A percentile compares a stretch with the other conserved stretches of the same genome.
These are phyloP conservation scores for Chrysoporthe deuterocubensis DNA, from an alignment of 2,329 filamentous ascomycete species.

Conservation along the genomic window DNA sequence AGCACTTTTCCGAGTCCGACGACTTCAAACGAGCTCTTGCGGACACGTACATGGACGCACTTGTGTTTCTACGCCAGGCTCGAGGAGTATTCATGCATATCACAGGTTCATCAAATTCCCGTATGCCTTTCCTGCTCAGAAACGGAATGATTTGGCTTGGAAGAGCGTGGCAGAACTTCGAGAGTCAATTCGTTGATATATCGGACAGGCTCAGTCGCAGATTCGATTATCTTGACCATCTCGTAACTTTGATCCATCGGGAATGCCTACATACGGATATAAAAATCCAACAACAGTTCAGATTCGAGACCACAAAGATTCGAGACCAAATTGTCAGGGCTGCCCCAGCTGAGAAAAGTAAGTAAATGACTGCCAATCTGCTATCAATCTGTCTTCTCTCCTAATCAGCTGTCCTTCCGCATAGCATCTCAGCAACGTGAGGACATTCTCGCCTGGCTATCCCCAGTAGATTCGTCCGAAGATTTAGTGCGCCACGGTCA, in stretches of 20 bases:
- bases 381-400: neutral
- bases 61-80: neutral
- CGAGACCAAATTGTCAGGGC: neutral
- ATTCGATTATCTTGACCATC: conserved; percentile 3
- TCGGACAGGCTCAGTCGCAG: neutral
- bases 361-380: neutral
- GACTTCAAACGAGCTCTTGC: neutral
- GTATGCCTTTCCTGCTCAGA: neutral
- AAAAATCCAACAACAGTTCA: conserved; percentile 2
- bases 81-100: neutral
- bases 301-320: neutral
- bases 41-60: conserved; percentile 2
- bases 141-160: neutral
- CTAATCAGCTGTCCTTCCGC: neutral
- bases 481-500: neutral
- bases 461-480: conserved; percentile 6
- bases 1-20: neutral
- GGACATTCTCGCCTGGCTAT: conserved; percentile 2
- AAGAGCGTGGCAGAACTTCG: neutral
- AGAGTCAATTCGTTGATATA: neutral
- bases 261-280: neutral
- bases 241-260: conserved; percentile 1
- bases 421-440: neutral
- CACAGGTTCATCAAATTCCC: neutral
- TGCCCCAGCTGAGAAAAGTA: neutral